Base-by-base conservation (phyloP, 192 early-diverging fungal species). In the Podila epigama region DNA sequence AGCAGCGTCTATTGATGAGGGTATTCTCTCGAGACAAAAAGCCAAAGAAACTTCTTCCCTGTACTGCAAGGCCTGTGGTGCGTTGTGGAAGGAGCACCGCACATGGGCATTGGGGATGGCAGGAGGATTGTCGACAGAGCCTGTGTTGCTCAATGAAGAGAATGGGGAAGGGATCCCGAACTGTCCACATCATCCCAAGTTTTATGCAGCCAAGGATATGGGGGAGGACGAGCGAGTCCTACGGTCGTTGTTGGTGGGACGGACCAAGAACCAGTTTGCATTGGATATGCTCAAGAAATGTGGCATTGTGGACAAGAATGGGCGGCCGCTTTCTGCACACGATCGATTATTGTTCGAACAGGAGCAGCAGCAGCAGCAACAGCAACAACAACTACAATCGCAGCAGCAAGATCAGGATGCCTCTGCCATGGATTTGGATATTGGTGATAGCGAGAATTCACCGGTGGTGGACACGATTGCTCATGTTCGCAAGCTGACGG, bases 181-280 rank as follows among this genome's bases (percentile, higher is more conserved):
- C 31, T 77, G 73, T 28, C 73, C 66, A 20, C 73, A 77, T 27
- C 73, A 77, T 18, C 48, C 66, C 12, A 40, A n/a, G 20, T 77
- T 64, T 51, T 52, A 62, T 64, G 65, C 73, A 0, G 61, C 63
- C 56, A 77, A 77, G 61, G 61, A 58, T 22, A 34, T 77, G 15
- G 36, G 31, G 1, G 66, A 77, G 27, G 73, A 77, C 12, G 66
- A 77, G 7, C 48, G 22, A 12, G 55, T 68, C 37, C 31, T 68
- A 27, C 56, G 63, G 1, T 63, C 66, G 0, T n/a, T 68, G 51
- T 33, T 77, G 66, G 37, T 63, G 1, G 73, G 66, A 4, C 53
- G 73, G 15, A 40, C 66, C 37, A 77, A 64, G 61, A 77, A 77
- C 61, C 68, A 68, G 40, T 77, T 77, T 64, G 66, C 73, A 5